Percentiles rank a stretch among this genome's conserved stretches.
phyloP scores from a whole-genome alignment of 2,329 filamentous ascomycete genomes.

The Sclerotinia trifoliorum region DNA sequence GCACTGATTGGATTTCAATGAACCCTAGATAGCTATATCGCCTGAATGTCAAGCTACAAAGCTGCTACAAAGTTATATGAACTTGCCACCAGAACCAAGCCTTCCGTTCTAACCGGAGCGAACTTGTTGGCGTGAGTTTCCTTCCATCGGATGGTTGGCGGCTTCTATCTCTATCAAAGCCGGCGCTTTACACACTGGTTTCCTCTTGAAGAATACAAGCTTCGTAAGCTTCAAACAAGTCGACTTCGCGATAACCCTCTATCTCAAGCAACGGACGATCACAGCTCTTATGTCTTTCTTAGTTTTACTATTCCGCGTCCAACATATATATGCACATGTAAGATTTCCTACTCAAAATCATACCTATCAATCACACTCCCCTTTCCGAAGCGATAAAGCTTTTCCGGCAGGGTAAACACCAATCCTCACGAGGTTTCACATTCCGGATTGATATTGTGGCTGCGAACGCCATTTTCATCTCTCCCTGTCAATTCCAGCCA shows the following conservation, averaged over 20 bases:
- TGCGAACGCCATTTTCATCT: constrained; percentile 1
- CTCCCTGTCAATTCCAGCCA: background rate
- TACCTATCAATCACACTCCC: background rate
- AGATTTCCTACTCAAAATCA: background rate
- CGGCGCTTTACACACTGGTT: background rate
- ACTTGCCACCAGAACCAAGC: background rate
- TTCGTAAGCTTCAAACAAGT: no score
- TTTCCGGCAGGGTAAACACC: background rate
- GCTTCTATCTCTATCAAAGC: background rate
- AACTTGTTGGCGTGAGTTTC: background rate
- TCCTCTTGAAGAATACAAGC: no score
- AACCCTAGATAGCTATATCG: no score
- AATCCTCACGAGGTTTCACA: background rate
- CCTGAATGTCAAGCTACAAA: no score
- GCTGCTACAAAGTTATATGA: no score
- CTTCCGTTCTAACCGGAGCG: background rate
- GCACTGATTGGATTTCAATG: no score
- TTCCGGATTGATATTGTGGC: background rate
- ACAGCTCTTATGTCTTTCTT: background rate
- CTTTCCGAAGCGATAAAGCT: constrained; percentile 13
- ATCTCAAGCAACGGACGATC: background rate
- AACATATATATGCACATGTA: background rate
- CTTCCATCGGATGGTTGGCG: background rate
- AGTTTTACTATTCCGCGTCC: background rate
- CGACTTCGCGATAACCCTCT: background rate